A percentile compares a stretch with the other conserved stretches of the same genome.
Evolutionary conservation across 1,139 yeast genomes (phyloP).

Genomic region (Hemisphaericaspora xylofermentans): DNA sequence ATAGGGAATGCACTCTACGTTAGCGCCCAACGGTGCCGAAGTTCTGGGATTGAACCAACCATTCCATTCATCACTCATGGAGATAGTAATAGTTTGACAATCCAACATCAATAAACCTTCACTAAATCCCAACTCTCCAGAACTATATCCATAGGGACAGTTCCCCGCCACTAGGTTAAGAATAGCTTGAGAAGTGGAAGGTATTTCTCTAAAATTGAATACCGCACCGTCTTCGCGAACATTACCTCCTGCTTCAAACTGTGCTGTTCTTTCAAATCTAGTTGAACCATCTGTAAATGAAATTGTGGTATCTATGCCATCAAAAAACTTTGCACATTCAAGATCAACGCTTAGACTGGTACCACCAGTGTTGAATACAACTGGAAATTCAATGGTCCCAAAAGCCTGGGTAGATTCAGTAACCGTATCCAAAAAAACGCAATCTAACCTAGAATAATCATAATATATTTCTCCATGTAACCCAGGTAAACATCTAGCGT

Average conservation of each 20-base stretch:
- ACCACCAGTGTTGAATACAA: conserved; percentile 27
- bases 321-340: conserved; percentile 19
- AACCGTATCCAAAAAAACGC: conserved; percentile 20
- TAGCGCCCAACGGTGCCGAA: conserved; percentile 7
- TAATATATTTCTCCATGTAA: conserved; percentile 22
- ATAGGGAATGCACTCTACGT: too few relatives aligned
- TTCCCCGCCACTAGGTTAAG: conserved; percentile 17
- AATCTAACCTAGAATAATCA: conserved; percentile 22
- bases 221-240: not conserved
- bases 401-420: conserved; percentile 2
- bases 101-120: conserved; percentile 15
- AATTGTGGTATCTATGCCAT: conserved; percentile 25
- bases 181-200: conserved; percentile 15
- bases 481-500: conserved; percentile 29
- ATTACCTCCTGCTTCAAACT: conserved; percentile 11
- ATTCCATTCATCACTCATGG: conserved; percentile 20
- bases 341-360: conserved; percentile 19
- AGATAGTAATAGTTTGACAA: conserved; percentile 20
- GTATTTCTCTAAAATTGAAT: conserved; percentile 10
- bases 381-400: conserved; percentile 22
- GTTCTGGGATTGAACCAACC: conserved; percentile 19
- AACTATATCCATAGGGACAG: conserved; percentile 22
- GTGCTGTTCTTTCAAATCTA: conserved; percentile 17
- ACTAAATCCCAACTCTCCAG: conserved; percentile 22
- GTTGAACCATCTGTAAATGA: conserved; percentile 28